Evolutionary conservation across 805 yeast species (phyloP), one percentile per base, ranked within the genome.

Genomic region (Saturnispora kantuleensis): DNA sequence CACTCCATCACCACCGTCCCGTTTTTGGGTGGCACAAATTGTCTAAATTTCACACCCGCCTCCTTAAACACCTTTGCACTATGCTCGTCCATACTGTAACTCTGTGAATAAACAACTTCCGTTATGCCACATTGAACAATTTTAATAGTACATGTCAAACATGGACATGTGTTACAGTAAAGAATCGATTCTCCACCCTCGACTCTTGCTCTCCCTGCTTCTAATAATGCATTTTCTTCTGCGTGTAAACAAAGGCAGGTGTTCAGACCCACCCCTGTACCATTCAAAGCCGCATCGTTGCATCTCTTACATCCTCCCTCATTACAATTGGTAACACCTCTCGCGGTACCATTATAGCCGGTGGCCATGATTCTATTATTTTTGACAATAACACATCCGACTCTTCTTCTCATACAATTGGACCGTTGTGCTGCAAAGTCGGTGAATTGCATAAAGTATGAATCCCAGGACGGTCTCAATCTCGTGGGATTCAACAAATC

Each of bases 261-360:
- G 3, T 82, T 73, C 33, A 90, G 66, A 1, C 73, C 77, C 2
- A 76, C 70, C 2, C 95, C 95, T 32, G 69, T 58, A 1, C 73
- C 70, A 21, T 40, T 41, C 10, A 18, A 21, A 42, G 70, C 70
- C 7, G 83, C 89, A 21, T 73, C 65, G 56, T 93, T 93, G 61
- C 99, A 93, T 34, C 98, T 68, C 4, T 76, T 64, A 62, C 99
- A 93, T 1, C 99, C 99, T 17, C 98, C 98, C 54, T 87, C 90
- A 56, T 86, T 89, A 64, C 99, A 93, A 56, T 93, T 93, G 21
- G 70, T 68, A 55, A 87, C 65, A 47, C 88, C 85, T 35, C 96
- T 72, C 10, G 99, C 97, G 0, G 99, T 93, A 2, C 99, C 99
- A 56, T 93, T 93, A 63, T 93, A 93, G 0, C 99, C 99, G 0